These are phyloP conservation scores for Ceratopteris richardii DNA, from an alignment of 75 land plant species.

Conservation along the genomic window DNA sequence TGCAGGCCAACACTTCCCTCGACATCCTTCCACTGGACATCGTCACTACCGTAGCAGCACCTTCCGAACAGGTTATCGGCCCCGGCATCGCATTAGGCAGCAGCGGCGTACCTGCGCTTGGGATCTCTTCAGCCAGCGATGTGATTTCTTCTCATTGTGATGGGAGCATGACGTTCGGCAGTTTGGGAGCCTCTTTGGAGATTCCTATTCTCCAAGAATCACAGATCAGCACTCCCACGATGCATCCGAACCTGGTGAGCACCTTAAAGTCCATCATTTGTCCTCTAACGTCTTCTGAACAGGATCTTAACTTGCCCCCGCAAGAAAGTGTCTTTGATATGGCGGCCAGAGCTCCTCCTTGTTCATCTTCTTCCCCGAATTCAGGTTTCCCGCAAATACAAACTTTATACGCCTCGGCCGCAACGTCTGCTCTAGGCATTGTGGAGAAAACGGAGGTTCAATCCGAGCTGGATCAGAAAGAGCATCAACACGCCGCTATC, in stretches of 20 bases:
- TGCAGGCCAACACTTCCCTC: background rate
- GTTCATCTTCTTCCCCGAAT: background rate
- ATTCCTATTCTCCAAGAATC: background rate
- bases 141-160: background rate
- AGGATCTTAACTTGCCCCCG: background rate
- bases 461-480: background rate
- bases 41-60: background rate
- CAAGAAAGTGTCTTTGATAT: background rate
- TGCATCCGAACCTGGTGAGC: conserved; percentile 13
- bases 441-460: background rate
- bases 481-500: conserved; percentile 3
- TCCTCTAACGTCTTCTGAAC: background rate
- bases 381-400: background rate
- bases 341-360: background rate
- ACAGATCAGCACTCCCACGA: conserved; percentile 5
- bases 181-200: background rate
- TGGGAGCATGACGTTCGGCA: background rate
- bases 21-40: background rate
- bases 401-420: no score
- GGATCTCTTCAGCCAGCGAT: background rate
- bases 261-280: conserved; percentile 11
- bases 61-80: background rate
- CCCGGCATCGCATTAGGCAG: background rate
- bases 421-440: background rate
- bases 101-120: background rate